Evolutionary conservation across 805 yeast species (phyloP), one percentile per base, ranked within the genome.

Genomic region (Pichia paraexigua): DNA sequence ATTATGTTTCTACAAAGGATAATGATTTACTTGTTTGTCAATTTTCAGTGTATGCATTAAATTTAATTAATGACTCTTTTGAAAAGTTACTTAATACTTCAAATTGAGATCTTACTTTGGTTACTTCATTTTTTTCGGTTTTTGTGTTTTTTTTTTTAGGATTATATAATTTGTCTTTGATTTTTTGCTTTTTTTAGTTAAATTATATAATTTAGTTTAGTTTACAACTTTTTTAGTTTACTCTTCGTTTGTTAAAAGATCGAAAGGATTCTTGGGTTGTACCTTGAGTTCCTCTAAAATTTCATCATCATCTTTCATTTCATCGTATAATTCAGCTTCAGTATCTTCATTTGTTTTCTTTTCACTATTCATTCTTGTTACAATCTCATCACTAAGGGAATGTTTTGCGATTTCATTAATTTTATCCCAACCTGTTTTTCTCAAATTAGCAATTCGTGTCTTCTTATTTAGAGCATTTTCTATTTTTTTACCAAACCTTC

Each of bases 351-450:
- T 46, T 13, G 46, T 35, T 49, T 43, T 64, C 66, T 48, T 52
- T 44, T 51, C 56, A 49, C 56, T 56, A 35, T 53, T 48, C 40
- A 46, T 47, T 25, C 47, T 46, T 30, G 45, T 30, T 5, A 52
- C 43, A 7, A 51, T 24, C 18, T 53, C 64, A 41, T 44, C 48
- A 41, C 47, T 50, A 1, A 63, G 48, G 8, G 64, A 52, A 24
- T 57, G 64, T 51, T 63, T 73, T 12, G 81, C 75, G 30, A 66
- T 64, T 52, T 76, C 71, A 62, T 84, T 85, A 50, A 83, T 82
- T 43, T 73, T 69, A 47, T 84, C 90, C 94, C 92, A 85, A 17
- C 80, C 83, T 0, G 87, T 69, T 63, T 83, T 85, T 65, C 94
- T 74, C 12, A 84, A 73, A 21, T 65, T 69, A 58, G 79, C 84